Conservation (phyloP, 2,329 filamentous ascomycete species). For the Cercospora zeae-maydis region DNA sequence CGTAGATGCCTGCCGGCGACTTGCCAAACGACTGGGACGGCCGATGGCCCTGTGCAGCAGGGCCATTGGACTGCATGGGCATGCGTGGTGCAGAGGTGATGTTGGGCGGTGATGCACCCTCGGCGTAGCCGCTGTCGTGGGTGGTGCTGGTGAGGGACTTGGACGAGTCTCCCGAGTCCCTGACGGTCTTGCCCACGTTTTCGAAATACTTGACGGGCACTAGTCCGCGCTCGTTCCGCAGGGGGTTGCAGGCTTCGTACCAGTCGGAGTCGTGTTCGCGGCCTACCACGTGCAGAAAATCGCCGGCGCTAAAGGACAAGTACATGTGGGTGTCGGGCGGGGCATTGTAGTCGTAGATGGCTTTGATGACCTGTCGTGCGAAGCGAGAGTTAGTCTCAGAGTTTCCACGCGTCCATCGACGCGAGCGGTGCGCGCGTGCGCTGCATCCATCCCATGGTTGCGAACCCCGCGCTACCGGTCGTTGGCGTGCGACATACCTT, state of each 20-base stretch:
- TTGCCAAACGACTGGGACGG: constrained; percentile 48
- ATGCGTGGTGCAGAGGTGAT: constrained; percentile 34
- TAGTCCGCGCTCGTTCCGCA: constrained; percentile 81
- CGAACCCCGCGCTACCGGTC: background rate
- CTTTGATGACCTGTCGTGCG: constrained; percentile 77
- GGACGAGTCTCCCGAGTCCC: constrained; percentile 65
- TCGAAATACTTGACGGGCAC: constrained; percentile 96
- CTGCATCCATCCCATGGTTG: background rate
- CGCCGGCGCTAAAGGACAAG: constrained; percentile 86
- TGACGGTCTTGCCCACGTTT: constrained; percentile 82
- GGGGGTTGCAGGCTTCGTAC: constrained; percentile 98
- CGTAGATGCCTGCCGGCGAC: constrained; percentile 75
- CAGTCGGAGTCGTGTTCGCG: constrained; percentile 92
- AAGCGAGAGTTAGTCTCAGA: constrained; percentile 13
- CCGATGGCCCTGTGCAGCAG: constrained; percentile 29
- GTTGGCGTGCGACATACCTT: constrained; percentile 60
- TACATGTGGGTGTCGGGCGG: constrained; percentile 56
- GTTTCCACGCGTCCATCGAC: constrained; percentile 4
- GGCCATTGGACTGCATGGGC: constrained; percentile 22
- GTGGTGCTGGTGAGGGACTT: constrained; percentile 51
- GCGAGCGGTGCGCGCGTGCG: background rate
- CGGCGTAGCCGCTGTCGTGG: constrained; percentile 89
- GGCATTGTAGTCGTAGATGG: constrained; percentile 87
- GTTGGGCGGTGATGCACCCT: constrained; percentile 40
- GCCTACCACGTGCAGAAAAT: constrained; percentile 97